Base-by-base conservation (phyloP, 768 basidiomycete genomes). In the Pleurotus eryngii region DNA sequence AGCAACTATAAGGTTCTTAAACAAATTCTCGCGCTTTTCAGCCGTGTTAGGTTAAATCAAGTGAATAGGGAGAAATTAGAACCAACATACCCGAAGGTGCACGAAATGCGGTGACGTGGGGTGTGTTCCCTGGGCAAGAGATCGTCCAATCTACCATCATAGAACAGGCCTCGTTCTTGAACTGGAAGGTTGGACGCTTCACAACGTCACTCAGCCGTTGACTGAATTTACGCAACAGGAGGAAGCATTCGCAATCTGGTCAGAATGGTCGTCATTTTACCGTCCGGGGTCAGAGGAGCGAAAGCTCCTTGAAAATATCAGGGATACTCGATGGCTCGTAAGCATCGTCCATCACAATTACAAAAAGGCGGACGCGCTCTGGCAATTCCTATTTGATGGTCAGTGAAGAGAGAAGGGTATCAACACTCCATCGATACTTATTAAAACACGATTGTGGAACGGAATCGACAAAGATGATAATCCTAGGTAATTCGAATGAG, bases 91-190 rank as follows among this genome's bases (percentile, higher is more conserved):
- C 82, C 1, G 84, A 87, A 46, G 85, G 82, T 35, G 89, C 84
- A 12, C 83, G 91, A 56, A 98, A 98, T 70, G 95, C 95, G 0
- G 97, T 99, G 5, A 99, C 97, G 1, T 99, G 97, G 97, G 97
- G 95, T 56, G 88, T 98, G 5, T 99, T 99, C 70, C 92, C 95
- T 0, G 97, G 93, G 0, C 91, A 97, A 67, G 97, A 99, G 71
- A 89, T 99, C 46, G 83, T 88, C 1, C 96, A 98, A 66, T 92
- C 96, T 4, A 99, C 97, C 0, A 94, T 98, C 62, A 98, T 99
- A 37, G 97, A 98, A 67, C 84, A 83, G 49, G 89, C 94, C 67
- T 96, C 93, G 12, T 99, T 99, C 78, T 72, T 92, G 37, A 87
- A 93, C 0, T 99, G 97, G 97, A 98, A 95, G 88, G 96, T 95